These are phyloP conservation scores for Tricholoma bakamatsutake DNA, from an alignment of 768 basidiomycete genomes.

Conservation along the genomic window DNA sequence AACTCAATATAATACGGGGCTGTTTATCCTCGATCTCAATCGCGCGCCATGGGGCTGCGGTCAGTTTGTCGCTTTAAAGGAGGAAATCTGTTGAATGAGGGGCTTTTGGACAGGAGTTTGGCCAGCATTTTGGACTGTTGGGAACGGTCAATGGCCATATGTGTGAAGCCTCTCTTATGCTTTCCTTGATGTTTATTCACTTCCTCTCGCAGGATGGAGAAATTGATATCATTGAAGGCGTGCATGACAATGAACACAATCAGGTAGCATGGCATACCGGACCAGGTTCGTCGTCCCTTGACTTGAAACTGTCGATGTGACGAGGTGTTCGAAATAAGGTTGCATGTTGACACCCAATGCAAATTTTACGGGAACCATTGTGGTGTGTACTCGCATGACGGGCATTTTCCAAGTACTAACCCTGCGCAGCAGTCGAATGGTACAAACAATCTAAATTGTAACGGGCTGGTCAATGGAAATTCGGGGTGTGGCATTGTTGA, in stretches of 20 bases:
- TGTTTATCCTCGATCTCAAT: slow-evolving; percentile 80
- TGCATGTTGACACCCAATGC: slow-evolving; percentile 51
- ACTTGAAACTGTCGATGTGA: background rate
- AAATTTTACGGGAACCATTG: slow-evolving; percentile 58
- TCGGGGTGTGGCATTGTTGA: slow-evolving; percentile 77
- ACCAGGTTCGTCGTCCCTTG: slow-evolving; percentile 37
- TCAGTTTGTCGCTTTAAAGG: slow-evolving; percentile 3
- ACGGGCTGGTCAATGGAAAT: slow-evolving; percentile 48
- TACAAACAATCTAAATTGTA: slow-evolving; percentile 46
- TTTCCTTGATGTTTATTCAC: slow-evolving; percentile 3
- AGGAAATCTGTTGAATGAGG: background rate
- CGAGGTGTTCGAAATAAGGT: slow-evolving; percentile 28
- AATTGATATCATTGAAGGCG: slow-evolving; percentile 82
- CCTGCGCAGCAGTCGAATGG: slow-evolving; percentile 39
- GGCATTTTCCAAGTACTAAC: background rate
- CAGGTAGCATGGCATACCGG: slow-evolving; percentile 80
- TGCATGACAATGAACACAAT: slow-evolving; percentile 80
- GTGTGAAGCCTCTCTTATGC: slow-evolving; percentile 32
- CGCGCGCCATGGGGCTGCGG: slow-evolving; percentile 90
- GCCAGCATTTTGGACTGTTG: slow-evolving; percentile 80
- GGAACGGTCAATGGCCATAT: slow-evolving; percentile 54
- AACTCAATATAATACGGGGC: slow-evolving; percentile 61
- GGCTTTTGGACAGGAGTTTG: slow-evolving; percentile 50
- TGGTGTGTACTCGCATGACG: slow-evolving; percentile 34
- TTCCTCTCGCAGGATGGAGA: slow-evolving; percentile 52